Conservation (phyloP, 306 rosid genomes). For the Rubus idaeus region DNA sequence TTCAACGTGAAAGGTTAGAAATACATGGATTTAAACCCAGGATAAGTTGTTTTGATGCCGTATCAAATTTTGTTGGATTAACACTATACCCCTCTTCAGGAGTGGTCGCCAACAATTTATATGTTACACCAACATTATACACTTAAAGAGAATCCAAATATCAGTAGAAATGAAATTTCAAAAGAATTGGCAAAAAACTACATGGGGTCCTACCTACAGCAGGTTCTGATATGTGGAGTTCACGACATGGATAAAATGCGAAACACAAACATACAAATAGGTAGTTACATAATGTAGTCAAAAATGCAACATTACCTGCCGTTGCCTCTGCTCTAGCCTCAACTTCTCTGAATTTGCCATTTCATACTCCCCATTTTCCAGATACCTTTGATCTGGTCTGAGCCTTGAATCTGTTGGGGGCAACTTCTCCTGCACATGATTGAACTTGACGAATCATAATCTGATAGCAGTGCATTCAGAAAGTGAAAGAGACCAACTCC, state of each 20-base stretch:
- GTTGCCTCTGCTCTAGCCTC: conserved; percentile 95
- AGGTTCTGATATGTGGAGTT: neutral
- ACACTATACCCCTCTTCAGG: neutral
- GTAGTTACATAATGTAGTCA: neutral
- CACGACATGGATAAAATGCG: neutral
- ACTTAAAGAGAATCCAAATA: neutral
- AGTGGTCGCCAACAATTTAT: neutral
- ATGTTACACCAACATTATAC: neutral
- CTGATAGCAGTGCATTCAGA: neutral
- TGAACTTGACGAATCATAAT: neutral
- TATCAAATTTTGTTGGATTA: neutral
- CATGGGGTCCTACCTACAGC: neutral
- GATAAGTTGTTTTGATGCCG: neutral
- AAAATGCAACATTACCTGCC: conserved; percentile 60
- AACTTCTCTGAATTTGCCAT: conserved; percentile 94
- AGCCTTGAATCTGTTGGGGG: conserved; percentile 99
- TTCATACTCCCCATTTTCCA: conserved; percentile 97
- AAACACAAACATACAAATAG: neutral
- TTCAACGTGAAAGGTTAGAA: neutral
- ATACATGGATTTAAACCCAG: neutral
- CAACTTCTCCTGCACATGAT: conserved; percentile 62
- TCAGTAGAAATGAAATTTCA: neutral
- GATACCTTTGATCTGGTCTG: conserved; percentile 94
- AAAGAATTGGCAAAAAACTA: neutral
- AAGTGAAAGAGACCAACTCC: neutral